Base-by-base conservation (phyloP, 768 basidiomycete genomes). In the Serendipita indica region DNA sequence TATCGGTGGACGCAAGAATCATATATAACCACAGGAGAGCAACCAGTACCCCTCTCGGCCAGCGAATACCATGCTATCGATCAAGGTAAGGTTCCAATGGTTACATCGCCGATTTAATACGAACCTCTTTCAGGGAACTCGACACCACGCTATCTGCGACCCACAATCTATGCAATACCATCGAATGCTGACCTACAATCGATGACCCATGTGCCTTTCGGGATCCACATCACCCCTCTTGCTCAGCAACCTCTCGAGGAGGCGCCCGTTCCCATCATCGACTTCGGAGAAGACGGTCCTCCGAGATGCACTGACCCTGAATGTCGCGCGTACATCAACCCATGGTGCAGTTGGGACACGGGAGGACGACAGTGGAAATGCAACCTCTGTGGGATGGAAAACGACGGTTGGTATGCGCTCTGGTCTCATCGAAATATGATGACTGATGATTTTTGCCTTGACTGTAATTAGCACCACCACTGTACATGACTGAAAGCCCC, bases 291-390 rank as follows among this genome's bases (percentile, higher is more conserved):
- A 25, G 67, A 69, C 1, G 92, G 91, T 12, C 96, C 94, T 12
- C 78, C 86, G 22, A 78, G 96, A 32, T 99, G 96, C 65, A 78
- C 75, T n/a, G 30, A 27, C 10, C 25, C 32, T 43, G 74, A 78
- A 33, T 99, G 96, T 69, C 77, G 89, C 63, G 89, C 77, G 0
- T 99, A 98, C 69, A 75, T 99, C 64, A 98, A 97, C 66, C 86
- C 92, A 0, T 98, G 91, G 91, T 90, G 85, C 69, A 73, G 73
- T 25, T 99, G 89, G 82, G 71, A 78, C 18, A 78, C 84, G 6
- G 87, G 87, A 2, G 96, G 96, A 3, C 76, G 77, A 60, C 80
- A 76, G 63, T 99, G 93, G 89, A 82, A 77, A 64, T 99, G 96
- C 69, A 98, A 98, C 74, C 68, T 99, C 14, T 99, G 96, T 71